Conservation (phyloP, 2,329 filamentous ascomycete species). For the Ascochyta viciae-villosae region DNA sequence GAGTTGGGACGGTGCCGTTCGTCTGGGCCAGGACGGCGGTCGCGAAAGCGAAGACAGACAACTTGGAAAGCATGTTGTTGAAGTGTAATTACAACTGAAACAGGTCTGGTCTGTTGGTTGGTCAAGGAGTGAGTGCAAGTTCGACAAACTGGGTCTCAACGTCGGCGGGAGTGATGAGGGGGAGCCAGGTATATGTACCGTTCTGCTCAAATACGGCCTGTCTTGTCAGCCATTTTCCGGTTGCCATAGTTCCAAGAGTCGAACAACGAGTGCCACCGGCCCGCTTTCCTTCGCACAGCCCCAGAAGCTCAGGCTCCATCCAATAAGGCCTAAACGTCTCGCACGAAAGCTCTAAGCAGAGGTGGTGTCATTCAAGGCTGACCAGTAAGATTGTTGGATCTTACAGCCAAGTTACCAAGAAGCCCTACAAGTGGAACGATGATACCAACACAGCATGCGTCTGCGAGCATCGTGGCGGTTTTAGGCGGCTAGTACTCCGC, state of each 20-base stretch:
- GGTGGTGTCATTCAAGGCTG: conserved; percentile 21
- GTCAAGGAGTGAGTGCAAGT: not conserved
- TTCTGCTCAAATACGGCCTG: not conserved
- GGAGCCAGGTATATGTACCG: conserved; percentile 28
- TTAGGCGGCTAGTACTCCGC: conserved; percentile 25
- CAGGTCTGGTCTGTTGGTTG: not conserved
- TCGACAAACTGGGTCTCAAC: not conserved
- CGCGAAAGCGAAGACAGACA: conserved; percentile 47
- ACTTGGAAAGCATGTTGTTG: conserved; percentile 50
- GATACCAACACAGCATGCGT: conserved; percentile 23
- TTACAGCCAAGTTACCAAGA: conserved; percentile 26
- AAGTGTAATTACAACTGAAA: not conserved
- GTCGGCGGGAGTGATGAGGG: conserved; percentile 12
- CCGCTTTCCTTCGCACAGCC: conserved; percentile 18
- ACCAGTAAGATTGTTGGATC: conserved; percentile 26
- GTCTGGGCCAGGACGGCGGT: conserved; percentile 42
- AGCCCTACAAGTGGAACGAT: conserved; percentile 25
- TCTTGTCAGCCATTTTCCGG: conserved; percentile 12
- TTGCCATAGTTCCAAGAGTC: conserved; percentile 26
- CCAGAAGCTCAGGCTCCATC: conserved; percentile 14
- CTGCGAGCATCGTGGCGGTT: conserved; percentile 24
- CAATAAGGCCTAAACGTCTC: conserved; percentile 22
- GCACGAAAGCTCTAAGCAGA: conserved; percentile 23
- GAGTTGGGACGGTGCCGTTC: conserved; percentile 19
- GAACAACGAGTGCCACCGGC: conserved; percentile 13